A percentile compares a stretch with the other conserved stretches of the same genome.
phyloP scores from a whole-genome alignment of 495 filamentous ascomycete species.

The Hyaloscypha variabilis region DNA sequence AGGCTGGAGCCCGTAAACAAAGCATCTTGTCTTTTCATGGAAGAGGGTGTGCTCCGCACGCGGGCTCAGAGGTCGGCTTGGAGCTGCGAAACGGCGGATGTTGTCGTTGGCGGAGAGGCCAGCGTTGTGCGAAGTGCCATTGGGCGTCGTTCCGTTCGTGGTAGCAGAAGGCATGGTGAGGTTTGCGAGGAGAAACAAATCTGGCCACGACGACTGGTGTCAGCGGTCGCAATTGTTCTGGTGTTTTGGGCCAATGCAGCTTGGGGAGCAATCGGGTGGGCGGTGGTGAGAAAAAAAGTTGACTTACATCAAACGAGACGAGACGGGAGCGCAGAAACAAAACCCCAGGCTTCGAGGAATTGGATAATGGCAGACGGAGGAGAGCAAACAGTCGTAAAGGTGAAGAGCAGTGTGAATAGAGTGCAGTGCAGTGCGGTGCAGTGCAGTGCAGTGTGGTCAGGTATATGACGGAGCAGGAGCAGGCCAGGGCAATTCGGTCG shows the following conservation, averaged over 20 bases:
- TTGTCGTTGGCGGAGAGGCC: conserved; percentile 89
- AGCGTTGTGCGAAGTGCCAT: conserved; percentile 32
- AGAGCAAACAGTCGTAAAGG: neutral
- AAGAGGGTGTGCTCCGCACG: conserved; percentile 84
- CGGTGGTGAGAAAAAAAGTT: conserved; percentile 6
- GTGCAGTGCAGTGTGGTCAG: no score
- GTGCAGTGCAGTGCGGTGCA: neutral
- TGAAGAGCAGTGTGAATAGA: neutral
- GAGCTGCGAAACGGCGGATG: conserved; percentile 93
- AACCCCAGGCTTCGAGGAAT: neutral
- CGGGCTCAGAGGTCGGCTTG: conserved; percentile 89
- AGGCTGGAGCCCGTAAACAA: conserved; percentile 98
- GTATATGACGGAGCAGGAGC: neutral
- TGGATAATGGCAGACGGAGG: neutral
- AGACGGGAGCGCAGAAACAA: neutral
- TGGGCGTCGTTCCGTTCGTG: conserved; percentile 37
- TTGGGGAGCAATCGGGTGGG: neutral
- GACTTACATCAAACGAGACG: conserved; percentile 10
- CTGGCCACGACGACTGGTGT: conserved; percentile 18
- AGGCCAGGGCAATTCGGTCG: neutral
- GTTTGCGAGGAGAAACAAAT: conserved; percentile 29
- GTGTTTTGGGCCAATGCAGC: neutral
- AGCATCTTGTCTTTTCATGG: conserved; percentile 99
- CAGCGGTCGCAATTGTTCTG: conserved; percentile 20
- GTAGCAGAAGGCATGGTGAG: conserved; percentile 48